Evolutionary conservation across 2,329 filamentous ascomycete species (phyloP), one percentile per base, ranked within the genome.

Genomic region (Penicillium sclerotiorum): DNA sequence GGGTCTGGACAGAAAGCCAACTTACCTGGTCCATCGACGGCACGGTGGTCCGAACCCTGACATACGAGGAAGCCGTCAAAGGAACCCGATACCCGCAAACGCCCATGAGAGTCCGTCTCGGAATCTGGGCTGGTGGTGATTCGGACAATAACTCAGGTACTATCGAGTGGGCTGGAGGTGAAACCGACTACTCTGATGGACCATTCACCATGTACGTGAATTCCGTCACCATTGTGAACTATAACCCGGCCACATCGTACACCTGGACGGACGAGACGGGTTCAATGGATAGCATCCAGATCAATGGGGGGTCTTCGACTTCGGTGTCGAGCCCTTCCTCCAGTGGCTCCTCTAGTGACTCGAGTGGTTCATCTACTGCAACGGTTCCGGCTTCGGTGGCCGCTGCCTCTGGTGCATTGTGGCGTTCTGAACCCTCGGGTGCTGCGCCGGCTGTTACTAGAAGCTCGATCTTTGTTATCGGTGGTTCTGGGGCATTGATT

Each of bases 11-110:
- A 36, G 73, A 79, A 55, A 78, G 83, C 21, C 73, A 76, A 57
- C 77, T 88, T 51, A 76, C 77, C 56, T 90, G 87, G 87, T 75
- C 74, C 52, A 77, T 90, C 52, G 82, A 90, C 59, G 84, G 78
- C 64, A 70, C 67, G 11, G 67, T 77, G 35, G 76, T 89, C 46
- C 85, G 87, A 61, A 84, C 81, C 28, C 75, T 90, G 45, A 76
- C 74, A 47, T 81, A 80, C 57, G 74, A 72, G n/a, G 80, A 88
- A 17, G 33, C 33, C 3, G 36, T 38, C 12, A 18, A 38, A 12
- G 20, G 9, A 8, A 22, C 36, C 11, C 36, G 36, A 23, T 38
- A 38, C 33, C 33, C 33, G 4, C 33, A 36, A 36, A 36, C 33
- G 5, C 33, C 33, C 2, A 36, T 36, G 33, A 36, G 33, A 4